Base-by-base conservation (phyloP, 208 protist genomes). In the Naegleria gruberi region DNA sequence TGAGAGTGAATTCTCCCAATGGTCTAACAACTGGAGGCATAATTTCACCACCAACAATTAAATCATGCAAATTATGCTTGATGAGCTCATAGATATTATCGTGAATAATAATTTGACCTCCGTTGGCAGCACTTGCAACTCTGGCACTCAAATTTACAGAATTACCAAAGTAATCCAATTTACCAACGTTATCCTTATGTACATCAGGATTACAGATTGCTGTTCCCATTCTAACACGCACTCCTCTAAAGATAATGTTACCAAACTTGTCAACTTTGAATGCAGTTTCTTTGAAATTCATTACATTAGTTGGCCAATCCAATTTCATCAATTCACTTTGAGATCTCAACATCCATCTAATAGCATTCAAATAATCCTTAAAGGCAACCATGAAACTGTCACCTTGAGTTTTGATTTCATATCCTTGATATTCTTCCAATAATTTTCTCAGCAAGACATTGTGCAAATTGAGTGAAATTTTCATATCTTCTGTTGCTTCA, bases 161-260 rank as follows among this genome's bases (percentile, higher is more conserved):
- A 45, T 41, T 89, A 44, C 86, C 86, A 82, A 82, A 57, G 30
- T 89, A 89, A 82, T 89, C 86, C 17, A 44, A n/a, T n/a, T n/a
- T n/a, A n/a, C n/a, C n/a, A n/a, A n/a, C n/a, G n/a, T n/a, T n/a
- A n/a, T n/a, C n/a, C n/a, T n/a, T n/a, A n/a, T n/a, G n/a, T n/a
- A n/a, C n/a, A n/a, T n/a, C n/a, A n/a, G n/a, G n/a, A n/a, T n/a
- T n/a, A n/a, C n/a, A n/a, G n/a, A n/a, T n/a, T n/a, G n/a, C n/a
- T n/a, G n/a, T n/a, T n/a, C n/a, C n/a, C n/a, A n/a, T n/a, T n/a
- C n/a, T n/a, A n/a, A n/a, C n/a, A n/a, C n/a, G n/a, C n/a, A n/a
- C n/a, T n/a, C n/a, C n/a, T n/a, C n/a, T n/a, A n/a, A n/a, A n/a
- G n/a, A n/a, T n/a, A n/a, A n/a, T n/a, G n/a, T n/a, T n/a, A n/a